These are phyloP conservation scores for Fremontodendron californicum DNA, from an alignment of 345 rosid genomes.

Conservation along the genomic window DNA sequence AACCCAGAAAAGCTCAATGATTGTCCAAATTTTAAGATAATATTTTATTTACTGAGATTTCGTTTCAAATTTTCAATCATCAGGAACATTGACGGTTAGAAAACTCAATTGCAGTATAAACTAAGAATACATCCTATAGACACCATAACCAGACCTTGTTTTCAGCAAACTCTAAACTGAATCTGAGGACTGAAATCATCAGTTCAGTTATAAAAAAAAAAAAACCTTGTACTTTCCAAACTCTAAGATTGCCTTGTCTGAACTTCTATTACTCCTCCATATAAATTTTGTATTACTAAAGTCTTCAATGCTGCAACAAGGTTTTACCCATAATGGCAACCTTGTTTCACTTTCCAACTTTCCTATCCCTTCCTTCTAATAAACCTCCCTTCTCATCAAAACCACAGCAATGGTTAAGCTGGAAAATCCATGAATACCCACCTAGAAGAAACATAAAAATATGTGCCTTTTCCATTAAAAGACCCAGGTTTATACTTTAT, in stretches of 20 bases:
- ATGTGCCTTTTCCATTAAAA: slow-evolving; percentile 41
- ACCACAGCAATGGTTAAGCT: slow-evolving; percentile 14
- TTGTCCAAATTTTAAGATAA: too few relatives aligned
- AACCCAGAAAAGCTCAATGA: too few relatives aligned
- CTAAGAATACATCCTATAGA: background rate
- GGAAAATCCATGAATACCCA: slow-evolving; percentile 13
- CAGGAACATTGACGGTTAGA: background rate
- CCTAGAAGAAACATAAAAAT: slow-evolving; percentile 25
- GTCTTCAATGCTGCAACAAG: slow-evolving; percentile 20
- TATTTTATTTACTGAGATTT: background rate
- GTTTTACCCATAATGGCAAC: slow-evolving; percentile 44
- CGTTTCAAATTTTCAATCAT: background rate
- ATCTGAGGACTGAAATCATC: too few relatives aligned
- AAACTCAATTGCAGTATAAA: background rate
- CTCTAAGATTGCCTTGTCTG: background rate
- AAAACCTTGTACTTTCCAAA: background rate
- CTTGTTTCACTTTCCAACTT: slow-evolving; percentile 27
- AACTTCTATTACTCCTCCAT: background rate
- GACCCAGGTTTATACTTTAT: slow-evolving; percentile 35
- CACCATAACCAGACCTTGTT: background rate
- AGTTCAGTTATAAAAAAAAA: too few relatives aligned
- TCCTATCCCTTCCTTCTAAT: slow-evolving; percentile 26
- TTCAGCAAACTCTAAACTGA: background rate
- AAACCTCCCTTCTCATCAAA: slow-evolving; percentile 21
- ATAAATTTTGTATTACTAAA: background rate